Evolutionary conservation across 805 yeast genomes (phyloP).

Genomic region (Spathaspora passalidarum): DNA sequence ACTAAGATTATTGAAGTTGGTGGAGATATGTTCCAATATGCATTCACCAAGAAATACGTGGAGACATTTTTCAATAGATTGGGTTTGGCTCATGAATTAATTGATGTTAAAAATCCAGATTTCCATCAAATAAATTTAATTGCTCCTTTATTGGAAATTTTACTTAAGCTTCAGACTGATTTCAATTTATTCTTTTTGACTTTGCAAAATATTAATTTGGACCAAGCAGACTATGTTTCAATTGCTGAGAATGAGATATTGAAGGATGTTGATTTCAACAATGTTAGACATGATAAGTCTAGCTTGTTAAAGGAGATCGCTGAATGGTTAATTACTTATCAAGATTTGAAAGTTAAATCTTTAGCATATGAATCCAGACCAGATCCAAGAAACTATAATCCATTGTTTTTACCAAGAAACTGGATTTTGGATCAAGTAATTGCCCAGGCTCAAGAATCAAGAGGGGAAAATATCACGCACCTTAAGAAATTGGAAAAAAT

Average conservation of each 20-base stretch:
- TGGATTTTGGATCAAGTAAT: conserved; percentile 88
- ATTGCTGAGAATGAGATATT: conserved; percentile 19
- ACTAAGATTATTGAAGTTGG: conserved; percentile 59
- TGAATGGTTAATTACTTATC: conserved; percentile 54
- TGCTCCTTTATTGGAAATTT: conserved; percentile 58
- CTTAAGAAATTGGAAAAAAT: conserved; percentile 64
- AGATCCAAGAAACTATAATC: conserved; percentile 50
- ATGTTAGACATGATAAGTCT: conserved; percentile 21
- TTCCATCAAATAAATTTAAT: conserved; percentile 45
- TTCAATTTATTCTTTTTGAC: conserved; percentile 74
- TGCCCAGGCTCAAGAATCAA: conserved; percentile 49
- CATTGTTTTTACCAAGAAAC: conserved; percentile 76
- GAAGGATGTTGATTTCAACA: conserved; percentile 21
- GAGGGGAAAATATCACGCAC: conserved; percentile 44
- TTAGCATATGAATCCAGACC: conserved; percentile 14
- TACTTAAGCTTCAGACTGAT: conserved; percentile 64
- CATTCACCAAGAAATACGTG: conserved; percentile 58
- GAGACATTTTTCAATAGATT: conserved; percentile 60
- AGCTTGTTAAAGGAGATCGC: conserved; percentile 40
- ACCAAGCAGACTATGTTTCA: conserved; percentile 9
- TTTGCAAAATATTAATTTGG: conserved; percentile 49
- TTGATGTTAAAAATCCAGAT: conserved; percentile 29
- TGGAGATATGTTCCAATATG: conserved; percentile 61
- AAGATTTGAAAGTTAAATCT: conserved; percentile 41
- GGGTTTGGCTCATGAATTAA: conserved; percentile 51